phyloP scores from a whole-genome alignment of 2,329 filamentous ascomycete genomes.

The Cladophialophora bantiana region DNA sequence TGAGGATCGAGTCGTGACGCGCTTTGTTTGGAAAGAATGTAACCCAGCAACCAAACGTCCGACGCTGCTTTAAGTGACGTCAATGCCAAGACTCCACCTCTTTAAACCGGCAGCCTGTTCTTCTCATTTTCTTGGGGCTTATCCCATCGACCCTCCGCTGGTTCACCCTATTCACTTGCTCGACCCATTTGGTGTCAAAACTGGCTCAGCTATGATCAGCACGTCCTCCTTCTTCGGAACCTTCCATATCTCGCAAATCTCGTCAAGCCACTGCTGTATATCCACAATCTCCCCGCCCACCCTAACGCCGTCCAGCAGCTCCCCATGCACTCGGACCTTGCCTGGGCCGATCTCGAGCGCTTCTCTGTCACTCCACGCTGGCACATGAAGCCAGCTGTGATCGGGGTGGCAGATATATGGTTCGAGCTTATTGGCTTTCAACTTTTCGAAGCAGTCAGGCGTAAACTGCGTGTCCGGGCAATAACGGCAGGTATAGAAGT shows the following conservation, averaged over 20 bases:
- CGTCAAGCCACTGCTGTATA: background rate
- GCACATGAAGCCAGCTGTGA: slow-evolving; percentile 42
- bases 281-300: background rate
- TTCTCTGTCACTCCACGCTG: slow-evolving; percentile 37
- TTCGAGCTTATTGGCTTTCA: slow-evolving; percentile 24
- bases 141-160: background rate
- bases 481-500: slow-evolving; percentile 44
- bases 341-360: slow-evolving; percentile 35
- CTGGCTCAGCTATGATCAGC: background rate
- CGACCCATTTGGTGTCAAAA: background rate
- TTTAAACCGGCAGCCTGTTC: background rate
- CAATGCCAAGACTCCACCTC: background rate
- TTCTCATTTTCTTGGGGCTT: background rate
- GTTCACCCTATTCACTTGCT: background rate
- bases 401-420: slow-evolving; percentile 39
- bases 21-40: slow-evolving; percentile 18
- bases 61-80: slow-evolving; percentile 6
- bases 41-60: slow-evolving; percentile 1
- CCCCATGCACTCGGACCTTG: slow-evolving; percentile 25
- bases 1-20: slow-evolving; percentile 18
- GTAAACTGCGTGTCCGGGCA: slow-evolving; percentile 42
- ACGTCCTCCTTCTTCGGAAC: background rate
- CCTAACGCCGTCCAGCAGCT: background rate
- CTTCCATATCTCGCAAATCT: background rate
- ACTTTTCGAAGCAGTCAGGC: slow-evolving; percentile 35